These are phyloP conservation scores for Nasturtium officinale DNA, from an alignment of 345 rosid genomes.

Conservation along the genomic window DNA sequence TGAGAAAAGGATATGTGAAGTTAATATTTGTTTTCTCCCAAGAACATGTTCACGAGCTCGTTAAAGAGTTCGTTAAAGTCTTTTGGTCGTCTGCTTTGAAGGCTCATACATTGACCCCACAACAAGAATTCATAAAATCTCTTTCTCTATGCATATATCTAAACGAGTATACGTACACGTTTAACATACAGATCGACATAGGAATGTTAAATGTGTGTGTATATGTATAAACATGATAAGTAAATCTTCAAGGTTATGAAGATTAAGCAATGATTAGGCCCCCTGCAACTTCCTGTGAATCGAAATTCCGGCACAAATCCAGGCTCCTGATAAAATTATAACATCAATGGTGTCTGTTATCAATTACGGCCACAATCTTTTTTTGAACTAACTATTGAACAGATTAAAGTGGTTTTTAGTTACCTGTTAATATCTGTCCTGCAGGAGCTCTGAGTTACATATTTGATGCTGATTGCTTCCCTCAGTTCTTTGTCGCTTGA, in stretches of 20 bases:
- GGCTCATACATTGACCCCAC: constrained; percentile 12
- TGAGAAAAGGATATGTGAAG: constrained; percentile 30
- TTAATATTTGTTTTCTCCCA: constrained; percentile 39
- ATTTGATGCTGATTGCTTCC: constrained; percentile 24
- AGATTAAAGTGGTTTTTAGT: neutral
- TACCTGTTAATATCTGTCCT: constrained; percentile 35
- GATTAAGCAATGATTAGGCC: constrained; percentile 33
- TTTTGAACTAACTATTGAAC: neutral
- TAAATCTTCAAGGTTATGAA: constrained; percentile 24
- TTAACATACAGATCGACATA: constrained; percentile 29
- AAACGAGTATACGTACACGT: constrained; percentile 35
- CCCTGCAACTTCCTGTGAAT: constrained; percentile 31
- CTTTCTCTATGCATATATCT: constrained; percentile 35
- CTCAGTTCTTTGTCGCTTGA: constrained; percentile 23
- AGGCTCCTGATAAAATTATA: constrained; percentile 28
- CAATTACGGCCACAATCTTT: neutral
- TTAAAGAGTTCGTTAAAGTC: constrained; percentile 31
- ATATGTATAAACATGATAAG: constrained; percentile 5
- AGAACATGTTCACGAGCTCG: constrained; percentile 42
- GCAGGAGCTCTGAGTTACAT: constrained; percentile 30
- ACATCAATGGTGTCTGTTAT: constrained; percentile 27
- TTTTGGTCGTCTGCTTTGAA: constrained; percentile 28
- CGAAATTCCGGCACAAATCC: constrained; percentile 21
- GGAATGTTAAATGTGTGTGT: constrained; percentile 2
- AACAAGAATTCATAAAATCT: neutral